Evolutionary conservation across 2,329 filamentous ascomycete species (phyloP), one percentile per base, ranked within the genome.

Genomic region (Trichoderma sp.): DNA sequence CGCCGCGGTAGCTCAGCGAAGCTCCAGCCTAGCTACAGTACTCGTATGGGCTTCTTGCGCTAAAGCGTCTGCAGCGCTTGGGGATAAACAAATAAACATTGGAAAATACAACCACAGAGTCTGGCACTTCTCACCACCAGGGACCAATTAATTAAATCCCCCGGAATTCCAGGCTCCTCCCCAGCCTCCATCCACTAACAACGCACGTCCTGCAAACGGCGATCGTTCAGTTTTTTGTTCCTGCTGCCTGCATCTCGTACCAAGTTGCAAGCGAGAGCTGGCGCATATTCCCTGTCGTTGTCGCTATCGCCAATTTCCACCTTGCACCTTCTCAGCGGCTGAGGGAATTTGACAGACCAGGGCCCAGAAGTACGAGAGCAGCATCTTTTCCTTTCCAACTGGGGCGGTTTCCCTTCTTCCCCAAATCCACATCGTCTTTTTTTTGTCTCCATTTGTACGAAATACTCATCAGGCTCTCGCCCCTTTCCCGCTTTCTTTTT

Each of bases 51-150:
- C 64, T 75, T 72, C 60, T 31, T 73, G 77, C 71, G 71, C 68
- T 75, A 66, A 73, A 63, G 76, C 75, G 69, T 72, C 71, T 76
- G 66, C 77, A 73, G 62, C 77, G 77, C 76, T 76, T 73, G 71
- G 71, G 41, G 71, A 81, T 83, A 82, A 82, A 82, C 78, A 83
- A 83, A 83, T 81, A 83, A 83, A 83, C 81, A 83, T 64, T 73
- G 81, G 79, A 71, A 45, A 71, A 63, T 45, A 64, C 71, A 72
- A 72, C 63, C 29, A 33, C 24, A 31, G 60, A 35, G 21, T n/a
- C 41, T 18, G 35, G 45, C 45, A n/a, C 45, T 21, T 29, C 33
- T 71, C 67, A 35, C 50, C 63, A 35, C 53, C n/a, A 56, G 38
- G 29, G 21, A 21, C 68, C 63, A 50, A 56, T 59, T 41, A 67